A percentile compares a stretch with the other conserved stretches of the same genome.
Conservation (phyloP, 2,329 filamentous ascomycete species). For the Neonectria ditissima region DNA sequence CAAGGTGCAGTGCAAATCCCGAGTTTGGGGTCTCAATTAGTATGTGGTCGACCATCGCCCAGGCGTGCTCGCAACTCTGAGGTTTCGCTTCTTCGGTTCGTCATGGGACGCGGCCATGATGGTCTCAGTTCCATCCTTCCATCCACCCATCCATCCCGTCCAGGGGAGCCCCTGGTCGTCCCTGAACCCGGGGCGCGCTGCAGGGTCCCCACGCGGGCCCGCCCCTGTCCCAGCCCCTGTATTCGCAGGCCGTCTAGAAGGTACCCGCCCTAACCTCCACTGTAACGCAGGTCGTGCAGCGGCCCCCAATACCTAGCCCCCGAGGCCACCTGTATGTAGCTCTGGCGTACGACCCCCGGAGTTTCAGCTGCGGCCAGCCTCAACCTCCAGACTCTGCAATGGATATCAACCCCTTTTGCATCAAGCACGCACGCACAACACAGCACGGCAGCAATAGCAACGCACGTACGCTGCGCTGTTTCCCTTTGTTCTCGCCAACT, state of each 20-base stretch:
- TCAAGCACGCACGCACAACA: conserved; percentile 1
- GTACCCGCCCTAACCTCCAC: conserved; percentile 1
- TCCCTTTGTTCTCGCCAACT: conserved; percentile 20
- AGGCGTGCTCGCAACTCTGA: background rate
- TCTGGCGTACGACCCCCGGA: conserved; percentile 4
- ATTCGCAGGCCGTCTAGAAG: background rate
- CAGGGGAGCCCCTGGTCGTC: conserved; percentile 5
- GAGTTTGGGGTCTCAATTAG: background rate
- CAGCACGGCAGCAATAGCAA: background rate
- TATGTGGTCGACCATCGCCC: background rate
- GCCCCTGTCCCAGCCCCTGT: conserved; percentile 13
- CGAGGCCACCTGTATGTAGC: background rate
- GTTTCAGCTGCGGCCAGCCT: conserved; percentile 27
- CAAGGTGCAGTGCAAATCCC: background rate
- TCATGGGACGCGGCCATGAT: background rate
- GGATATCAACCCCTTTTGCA: conserved; percentile 19
- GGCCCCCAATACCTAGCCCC: conserved; percentile 7
- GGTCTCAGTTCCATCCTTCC: background rate
- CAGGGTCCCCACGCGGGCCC: conserved; percentile 25
- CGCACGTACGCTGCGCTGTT: conserved; percentile 1
- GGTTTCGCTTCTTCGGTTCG: background rate
- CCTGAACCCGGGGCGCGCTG: background rate
- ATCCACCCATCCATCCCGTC: background rate
- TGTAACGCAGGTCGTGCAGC: conserved; percentile 1
- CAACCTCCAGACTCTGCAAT: conserved; percentile 11